Conservation (phyloP, 257 asterid genomes). For the Solanum sparsipilum region DNA sequence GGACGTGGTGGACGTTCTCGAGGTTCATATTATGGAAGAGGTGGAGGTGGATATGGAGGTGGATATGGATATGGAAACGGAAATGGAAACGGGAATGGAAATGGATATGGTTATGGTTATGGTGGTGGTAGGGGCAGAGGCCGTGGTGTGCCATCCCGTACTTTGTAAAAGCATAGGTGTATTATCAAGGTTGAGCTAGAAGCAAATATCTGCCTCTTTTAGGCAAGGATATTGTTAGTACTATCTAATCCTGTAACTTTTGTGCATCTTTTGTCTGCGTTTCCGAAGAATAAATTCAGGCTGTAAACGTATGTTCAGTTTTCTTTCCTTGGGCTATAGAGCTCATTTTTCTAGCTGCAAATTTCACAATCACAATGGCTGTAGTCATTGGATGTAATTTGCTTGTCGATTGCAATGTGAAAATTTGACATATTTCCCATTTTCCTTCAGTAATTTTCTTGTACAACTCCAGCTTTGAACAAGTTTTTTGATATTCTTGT, state of each 20-base stretch:
- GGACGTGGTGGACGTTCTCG: slow-evolving; percentile 69
- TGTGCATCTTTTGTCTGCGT: slow-evolving; percentile 26
- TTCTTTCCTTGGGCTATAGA: neutral
- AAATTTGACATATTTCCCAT: neutral
- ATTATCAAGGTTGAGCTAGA: slow-evolving; percentile 7
- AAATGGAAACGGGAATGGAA: neutral
- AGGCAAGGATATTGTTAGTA: slow-evolving; percentile 22
- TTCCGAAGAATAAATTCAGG: slow-evolving; percentile 15
- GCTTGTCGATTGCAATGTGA: neutral
- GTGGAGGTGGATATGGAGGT: slow-evolving; percentile 28
- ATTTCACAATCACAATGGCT: neutral
- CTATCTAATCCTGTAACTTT: slow-evolving; percentile 17
- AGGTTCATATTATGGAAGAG: slow-evolving; percentile 49
- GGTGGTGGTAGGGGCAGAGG: slow-evolving; percentile 50
- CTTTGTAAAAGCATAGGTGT: slow-evolving; percentile 18
- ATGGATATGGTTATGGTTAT: slow-evolving; percentile 43
- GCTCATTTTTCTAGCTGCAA: neutral
- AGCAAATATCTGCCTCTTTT: neutral
- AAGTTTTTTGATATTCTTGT: neutral
- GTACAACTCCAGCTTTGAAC: neutral
- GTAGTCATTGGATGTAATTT: neutral
- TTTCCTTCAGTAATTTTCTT: neutral
- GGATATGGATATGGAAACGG: slow-evolving; percentile 13
- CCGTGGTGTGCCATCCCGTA: slow-evolving; percentile 37
- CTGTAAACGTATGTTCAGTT: neutral